Evolutionary conservation across 257 asterid species (phyloP).

Genomic region (Osmanthus fragrans): DNA sequence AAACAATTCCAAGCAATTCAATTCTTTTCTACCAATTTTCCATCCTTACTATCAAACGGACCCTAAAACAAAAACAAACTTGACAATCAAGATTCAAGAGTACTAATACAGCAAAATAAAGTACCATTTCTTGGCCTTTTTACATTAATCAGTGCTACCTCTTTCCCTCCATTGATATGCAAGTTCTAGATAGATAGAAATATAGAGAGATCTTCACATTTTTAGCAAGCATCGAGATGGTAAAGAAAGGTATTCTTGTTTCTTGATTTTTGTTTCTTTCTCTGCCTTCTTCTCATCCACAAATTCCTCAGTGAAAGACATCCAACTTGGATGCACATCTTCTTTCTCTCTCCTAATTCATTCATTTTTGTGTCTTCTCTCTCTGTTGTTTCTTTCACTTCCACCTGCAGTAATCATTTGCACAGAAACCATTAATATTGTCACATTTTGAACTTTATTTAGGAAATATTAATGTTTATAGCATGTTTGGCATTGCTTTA

Average conservation of each 20-base stretch:
- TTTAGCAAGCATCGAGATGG: slow-evolving; percentile 16
- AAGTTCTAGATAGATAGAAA: background rate
- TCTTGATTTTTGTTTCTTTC: slow-evolving; percentile 39
- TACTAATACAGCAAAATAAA: background rate
- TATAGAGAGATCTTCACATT: background rate
- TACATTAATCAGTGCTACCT: background rate
- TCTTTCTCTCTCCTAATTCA: slow-evolving; percentile 35
- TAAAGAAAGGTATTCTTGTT: slow-evolving; percentile 38
- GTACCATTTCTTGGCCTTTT: background rate
- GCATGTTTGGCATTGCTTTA: background rate
- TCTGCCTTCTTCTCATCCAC: slow-evolving; percentile 41
- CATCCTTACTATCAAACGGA: too few relatives aligned
- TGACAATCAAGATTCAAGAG: background rate
- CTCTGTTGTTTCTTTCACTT: slow-evolving; percentile 35
- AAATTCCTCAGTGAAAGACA: slow-evolving; percentile 56
- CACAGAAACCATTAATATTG: background rate
- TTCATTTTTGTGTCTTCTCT: slow-evolving; percentile 26
- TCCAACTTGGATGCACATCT: slow-evolving; percentile 35
- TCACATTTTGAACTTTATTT: background rate
- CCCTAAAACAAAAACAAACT: background rate
- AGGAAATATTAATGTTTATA: background rate
- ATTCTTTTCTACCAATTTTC: too few relatives aligned
- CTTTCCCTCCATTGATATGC: too few relatives aligned
- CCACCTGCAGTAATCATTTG: slow-evolving; percentile 32
- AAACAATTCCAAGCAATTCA: too few relatives aligned